phyloP scores from a whole-genome alignment of 768 basidiomycete species.

The Kwoniella sp. region DNA sequence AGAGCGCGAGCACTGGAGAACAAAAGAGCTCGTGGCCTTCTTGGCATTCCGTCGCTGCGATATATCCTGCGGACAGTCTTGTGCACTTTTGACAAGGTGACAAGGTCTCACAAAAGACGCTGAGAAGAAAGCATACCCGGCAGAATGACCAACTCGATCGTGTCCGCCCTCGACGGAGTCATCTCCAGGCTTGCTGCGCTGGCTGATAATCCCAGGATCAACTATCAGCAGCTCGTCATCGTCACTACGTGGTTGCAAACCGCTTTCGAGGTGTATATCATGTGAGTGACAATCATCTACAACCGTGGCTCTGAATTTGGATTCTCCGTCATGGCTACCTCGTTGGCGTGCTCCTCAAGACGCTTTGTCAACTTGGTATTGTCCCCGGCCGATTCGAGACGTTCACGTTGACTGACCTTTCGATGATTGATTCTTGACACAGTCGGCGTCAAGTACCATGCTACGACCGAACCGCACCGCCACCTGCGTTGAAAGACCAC shows the following conservation, averaged over 20 bases:
- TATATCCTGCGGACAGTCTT: no score
- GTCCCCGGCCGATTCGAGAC: no score
- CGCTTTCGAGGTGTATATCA: constrained; percentile 82
- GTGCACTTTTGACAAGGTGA: no score
- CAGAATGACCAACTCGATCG: constrained; percentile 19
- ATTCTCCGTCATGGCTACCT: constrained; percentile 3
- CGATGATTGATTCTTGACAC: not conserved
- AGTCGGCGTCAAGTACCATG: constrained; percentile 80
- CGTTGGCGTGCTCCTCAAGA: not conserved
- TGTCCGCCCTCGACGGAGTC: constrained; percentile 24
- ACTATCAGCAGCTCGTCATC: constrained; percentile 84
- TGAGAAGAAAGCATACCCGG: not conserved
- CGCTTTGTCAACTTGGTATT: no score
- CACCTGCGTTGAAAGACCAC: constrained; percentile 69
- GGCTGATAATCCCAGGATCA: constrained; percentile 48
- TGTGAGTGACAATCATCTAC: no score
- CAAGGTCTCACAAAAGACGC: no score
- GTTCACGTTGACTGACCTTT: not conserved
- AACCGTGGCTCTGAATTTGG: no score
- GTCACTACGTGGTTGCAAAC: constrained; percentile 73
- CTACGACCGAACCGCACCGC: constrained; percentile 75
- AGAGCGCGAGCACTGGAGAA: no score
- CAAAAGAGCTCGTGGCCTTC: no score
- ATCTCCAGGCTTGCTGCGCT: constrained; percentile 27
- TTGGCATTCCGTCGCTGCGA: no score